phyloP scores from a whole-genome alignment of 169 alveolate species.

The Prorocentrum cordatum region DNA sequence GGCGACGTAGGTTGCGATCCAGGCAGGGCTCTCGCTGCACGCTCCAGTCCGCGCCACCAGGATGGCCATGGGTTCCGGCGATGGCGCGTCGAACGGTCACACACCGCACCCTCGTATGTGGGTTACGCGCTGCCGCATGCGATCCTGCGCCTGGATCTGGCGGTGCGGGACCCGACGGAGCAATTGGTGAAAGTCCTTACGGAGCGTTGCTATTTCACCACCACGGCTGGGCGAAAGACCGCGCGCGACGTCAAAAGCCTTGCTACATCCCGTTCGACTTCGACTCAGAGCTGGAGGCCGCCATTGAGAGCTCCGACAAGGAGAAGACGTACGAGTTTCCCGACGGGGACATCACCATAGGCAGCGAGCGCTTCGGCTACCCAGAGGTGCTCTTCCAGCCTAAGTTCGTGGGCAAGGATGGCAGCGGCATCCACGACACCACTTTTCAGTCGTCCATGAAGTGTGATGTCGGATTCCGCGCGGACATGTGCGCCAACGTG shows the following conservation, averaged over 20 bases:
- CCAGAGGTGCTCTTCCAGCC: slow-evolving; percentile 86
- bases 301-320: slow-evolving; percentile 80
- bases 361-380: slow-evolving; percentile 90
- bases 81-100: slow-evolving; percentile 95
- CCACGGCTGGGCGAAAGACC: slow-evolving; percentile 92
- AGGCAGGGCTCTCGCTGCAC: slow-evolving; percentile 84
- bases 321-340: slow-evolving; percentile 95
- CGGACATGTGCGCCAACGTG: slow-evolving; percentile 88
- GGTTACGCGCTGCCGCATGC: slow-evolving; percentile 82
- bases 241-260: slow-evolving; percentile 95
- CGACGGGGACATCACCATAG: slow-evolving; percentile 91
- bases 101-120: slow-evolving; percentile 96
- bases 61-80: slow-evolving; percentile 95
- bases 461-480: slow-evolving; percentile 93
- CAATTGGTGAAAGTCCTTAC: slow-evolving; percentile 86
- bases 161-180: slow-evolving; percentile 93
- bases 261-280: slow-evolving; percentile 93
- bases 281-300: slow-evolving; percentile 79
- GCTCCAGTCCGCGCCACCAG: slow-evolving; percentile 98
- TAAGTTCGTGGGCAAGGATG: not conserved
- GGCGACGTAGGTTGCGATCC: slow-evolving; percentile 90
- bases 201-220: slow-evolving; percentile 87
- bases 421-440: slow-evolving; percentile 83
- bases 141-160: slow-evolving; percentile 87
- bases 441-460: slow-evolving; percentile 91